These are phyloP conservation scores for Prunus mongolica DNA, from an alignment of 306 rosid species.

Conservation along the genomic window DNA sequence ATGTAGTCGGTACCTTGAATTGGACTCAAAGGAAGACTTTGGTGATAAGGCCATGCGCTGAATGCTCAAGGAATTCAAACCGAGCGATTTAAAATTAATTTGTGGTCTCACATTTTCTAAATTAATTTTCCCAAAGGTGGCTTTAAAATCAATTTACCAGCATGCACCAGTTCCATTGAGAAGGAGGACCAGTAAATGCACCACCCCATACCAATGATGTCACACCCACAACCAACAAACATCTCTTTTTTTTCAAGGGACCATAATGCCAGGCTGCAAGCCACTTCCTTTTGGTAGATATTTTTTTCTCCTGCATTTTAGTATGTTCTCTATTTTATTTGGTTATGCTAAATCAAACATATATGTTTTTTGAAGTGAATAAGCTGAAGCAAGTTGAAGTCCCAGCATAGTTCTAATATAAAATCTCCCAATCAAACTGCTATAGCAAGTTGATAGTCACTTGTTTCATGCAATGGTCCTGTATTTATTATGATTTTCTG, in stretches of 20 bases:
- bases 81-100: no score
- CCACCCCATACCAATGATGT: neutral
- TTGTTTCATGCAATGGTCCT: neutral
- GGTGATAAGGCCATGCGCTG: neutral
- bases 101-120: neutral
- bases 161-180: constrained; percentile 1
- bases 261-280: neutral
- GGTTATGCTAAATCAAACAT: neutral
- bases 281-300: neutral
- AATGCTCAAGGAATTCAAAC: neutral
- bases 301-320: neutral
- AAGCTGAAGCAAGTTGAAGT: neutral
- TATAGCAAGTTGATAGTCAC: no score
- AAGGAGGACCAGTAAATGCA: neutral
- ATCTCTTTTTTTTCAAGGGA: neutral
- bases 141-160: neutral
- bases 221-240: neutral
- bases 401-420: neutral
- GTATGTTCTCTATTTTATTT: neutral
- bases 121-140: neutral
- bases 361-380: neutral
- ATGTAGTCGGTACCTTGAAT: constrained; percentile 17
- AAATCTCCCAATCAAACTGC: neutral
- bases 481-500: neutral
- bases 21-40: constrained; percentile 30